Evolutionary conservation across 176 grass and related monocot genomes (phyloP).

Genomic region (Poa pratensis): DNA sequence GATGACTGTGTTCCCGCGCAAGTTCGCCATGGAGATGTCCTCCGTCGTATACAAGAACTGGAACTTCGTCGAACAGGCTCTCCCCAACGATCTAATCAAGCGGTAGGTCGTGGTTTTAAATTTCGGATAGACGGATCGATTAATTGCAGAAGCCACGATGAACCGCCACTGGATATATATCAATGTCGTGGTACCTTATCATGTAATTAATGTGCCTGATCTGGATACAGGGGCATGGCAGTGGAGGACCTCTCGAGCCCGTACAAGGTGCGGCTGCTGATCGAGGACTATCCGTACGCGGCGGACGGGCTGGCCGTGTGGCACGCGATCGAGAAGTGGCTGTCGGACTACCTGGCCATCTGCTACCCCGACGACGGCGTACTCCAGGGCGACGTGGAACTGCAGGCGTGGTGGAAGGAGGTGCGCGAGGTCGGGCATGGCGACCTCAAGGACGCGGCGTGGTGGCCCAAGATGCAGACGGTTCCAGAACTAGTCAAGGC

Average conservation of each 20-base stretch:
- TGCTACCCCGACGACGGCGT: constrained; percentile 56
- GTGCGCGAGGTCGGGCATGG: constrained; percentile 65
- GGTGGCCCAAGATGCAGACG: constrained; percentile 73
- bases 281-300: constrained; percentile 49
- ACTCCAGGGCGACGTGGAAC: constrained; percentile 58
- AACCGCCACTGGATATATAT: not conserved
- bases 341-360: constrained; percentile 49
- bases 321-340: constrained; percentile 60
- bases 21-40: not conserved
- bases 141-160: not conserved
- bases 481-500: constrained; percentile 56
- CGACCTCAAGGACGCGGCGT: constrained; percentile 60
- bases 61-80: constrained; percentile 18
- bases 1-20: not conserved
- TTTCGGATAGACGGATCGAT: not conserved
- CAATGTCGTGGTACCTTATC: too few relatives aligned
- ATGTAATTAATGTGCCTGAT: too few relatives aligned
- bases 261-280: constrained; percentile 48
- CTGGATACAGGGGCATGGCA: constrained; percentile 25
- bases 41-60: constrained; percentile 2
- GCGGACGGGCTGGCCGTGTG: constrained; percentile 54
- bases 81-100: constrained; percentile 9
- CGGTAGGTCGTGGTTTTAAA: not conserved
- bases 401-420: constrained; percentile 84
- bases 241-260: constrained; percentile 39